Evolutionary conservation across 2,329 filamentous ascomycete species (phyloP).

Genomic region (Cladosporium sp.): DNA sequence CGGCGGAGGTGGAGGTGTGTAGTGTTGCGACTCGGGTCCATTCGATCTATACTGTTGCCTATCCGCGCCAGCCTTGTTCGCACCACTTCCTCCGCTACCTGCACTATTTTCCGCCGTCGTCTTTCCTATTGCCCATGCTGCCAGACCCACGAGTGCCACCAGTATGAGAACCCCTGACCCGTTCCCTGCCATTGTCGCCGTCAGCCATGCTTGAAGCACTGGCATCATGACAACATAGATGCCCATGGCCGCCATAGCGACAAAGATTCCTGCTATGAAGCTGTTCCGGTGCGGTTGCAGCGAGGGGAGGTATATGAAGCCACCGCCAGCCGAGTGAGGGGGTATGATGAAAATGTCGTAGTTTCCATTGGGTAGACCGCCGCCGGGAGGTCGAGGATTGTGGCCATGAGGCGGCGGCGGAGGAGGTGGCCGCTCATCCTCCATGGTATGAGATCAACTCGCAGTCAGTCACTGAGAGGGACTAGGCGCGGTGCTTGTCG

Average conservation of each 20-base stretch:
- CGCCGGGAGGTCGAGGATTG: constrained; percentile 60
- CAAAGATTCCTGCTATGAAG: constrained; percentile 81
- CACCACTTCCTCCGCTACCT: constrained; percentile 21
- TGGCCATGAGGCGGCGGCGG: constrained; percentile 83
- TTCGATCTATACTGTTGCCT: constrained; percentile 26
- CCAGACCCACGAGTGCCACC: constrained; percentile 67
- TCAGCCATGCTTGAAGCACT: constrained; percentile 68
- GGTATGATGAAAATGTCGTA: constrained; percentile 98
- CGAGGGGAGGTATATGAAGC: constrained; percentile 92
- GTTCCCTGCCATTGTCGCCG: constrained; percentile 62
- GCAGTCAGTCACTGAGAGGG: background rate
- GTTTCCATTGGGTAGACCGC: constrained; percentile 78
- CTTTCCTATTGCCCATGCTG: constrained; percentile 72
- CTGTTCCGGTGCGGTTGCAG: constrained; percentile 81
- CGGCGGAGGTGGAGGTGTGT: constrained; percentile 19
- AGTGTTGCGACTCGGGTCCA: constrained; percentile 20
- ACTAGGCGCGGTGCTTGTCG: constrained; percentile 8
- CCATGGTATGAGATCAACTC: constrained; percentile 8
- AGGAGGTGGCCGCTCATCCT: constrained; percentile 56
- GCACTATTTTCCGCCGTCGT: constrained; percentile 52
- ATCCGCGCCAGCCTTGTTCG: constrained; percentile 22
- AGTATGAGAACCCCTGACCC: constrained; percentile 70
- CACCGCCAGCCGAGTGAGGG: constrained; percentile 80
- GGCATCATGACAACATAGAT: constrained; percentile 72
- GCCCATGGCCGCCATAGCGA: constrained; percentile 67